phyloP scores from a whole-genome alignment of 2,329 filamentous ascomycete species.

The Elsinoe arachidis region DNA sequence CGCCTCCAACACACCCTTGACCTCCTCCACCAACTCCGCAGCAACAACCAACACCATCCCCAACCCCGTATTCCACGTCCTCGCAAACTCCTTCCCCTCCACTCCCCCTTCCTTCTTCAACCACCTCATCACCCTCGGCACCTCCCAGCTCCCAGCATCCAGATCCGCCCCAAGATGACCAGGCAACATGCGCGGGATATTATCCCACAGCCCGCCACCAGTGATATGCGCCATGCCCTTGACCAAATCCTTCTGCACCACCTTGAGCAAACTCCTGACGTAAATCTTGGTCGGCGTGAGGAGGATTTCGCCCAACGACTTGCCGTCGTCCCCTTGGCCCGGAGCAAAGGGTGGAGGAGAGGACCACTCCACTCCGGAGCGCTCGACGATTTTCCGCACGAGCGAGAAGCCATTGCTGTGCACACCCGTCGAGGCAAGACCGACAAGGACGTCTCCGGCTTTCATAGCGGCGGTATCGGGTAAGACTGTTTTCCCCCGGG shows the following conservation, averaged over 20 bases:
- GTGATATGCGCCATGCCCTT: conserved; percentile 97
- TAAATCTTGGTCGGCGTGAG: conserved; percentile 91
- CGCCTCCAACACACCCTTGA: conserved; percentile 51
- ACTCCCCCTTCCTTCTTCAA: conserved; percentile 67
- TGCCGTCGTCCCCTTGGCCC: conserved; percentile 64
- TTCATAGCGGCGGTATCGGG: conserved; percentile 69
- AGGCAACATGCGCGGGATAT: conserved; percentile 90
- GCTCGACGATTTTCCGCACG: conserved; percentile 79
- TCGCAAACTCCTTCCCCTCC: conserved; percentile 68
- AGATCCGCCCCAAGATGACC: conserved; percentile 68
- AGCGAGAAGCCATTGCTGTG: conserved; percentile 98
- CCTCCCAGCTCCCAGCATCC: conserved; percentile 64
- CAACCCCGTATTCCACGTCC: conserved; percentile 89
- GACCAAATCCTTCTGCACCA: conserved; percentile 53
- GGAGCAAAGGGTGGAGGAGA: conserved; percentile 33
- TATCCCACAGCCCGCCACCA: conserved; percentile 84
- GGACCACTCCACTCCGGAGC: conserved; percentile 62
- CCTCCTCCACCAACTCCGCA: conserved; percentile 52
- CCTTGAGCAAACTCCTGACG: conserved; percentile 60
- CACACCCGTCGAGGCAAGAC: conserved; percentile 73
- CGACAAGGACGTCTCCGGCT: conserved; percentile 75
- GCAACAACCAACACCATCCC: conserved; percentile 87
- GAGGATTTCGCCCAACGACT: conserved; percentile 63
- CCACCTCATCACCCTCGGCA: conserved; percentile 79
- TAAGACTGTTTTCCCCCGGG: conserved; percentile 55